A percentile compares a stretch with the other conserved stretches of the same genome.
Conservation (phyloP, 345 rosid genomes). For the Lenwebbia sp. region DNA sequence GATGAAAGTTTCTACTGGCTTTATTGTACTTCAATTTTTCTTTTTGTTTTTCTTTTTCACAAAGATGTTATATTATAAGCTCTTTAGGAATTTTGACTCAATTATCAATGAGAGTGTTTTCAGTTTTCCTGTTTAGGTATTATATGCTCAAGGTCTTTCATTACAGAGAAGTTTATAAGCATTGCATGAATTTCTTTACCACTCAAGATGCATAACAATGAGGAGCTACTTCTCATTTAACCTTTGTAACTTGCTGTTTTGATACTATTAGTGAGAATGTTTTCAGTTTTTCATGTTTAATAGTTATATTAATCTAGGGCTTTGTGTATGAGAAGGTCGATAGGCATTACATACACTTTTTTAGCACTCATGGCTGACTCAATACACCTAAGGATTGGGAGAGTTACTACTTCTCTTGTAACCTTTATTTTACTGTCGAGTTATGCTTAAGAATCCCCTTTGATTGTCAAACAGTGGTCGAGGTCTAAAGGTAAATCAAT, state of each 20-base stretch:
- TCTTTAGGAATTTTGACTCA: background rate
- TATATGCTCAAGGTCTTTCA: background rate
- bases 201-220: background rate
- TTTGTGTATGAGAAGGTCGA: background rate
- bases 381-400: background rate
- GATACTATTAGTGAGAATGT: background rate
- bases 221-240: background rate
- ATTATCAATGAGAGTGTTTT: background rate
- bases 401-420: background rate
- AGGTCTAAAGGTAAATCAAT: background rate
- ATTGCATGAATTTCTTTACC: background rate
- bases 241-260: background rate
- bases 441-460: background rate
- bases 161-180: background rate
- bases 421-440: background rate
- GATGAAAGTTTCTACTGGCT: background rate
- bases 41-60: background rate
- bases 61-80: background rate
- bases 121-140: background rate
- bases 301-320: background rate
- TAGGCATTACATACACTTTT: background rate
- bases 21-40: background rate
- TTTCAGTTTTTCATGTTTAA: background rate
- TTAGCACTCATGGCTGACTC: background rate
- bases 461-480: background rate